phyloP scores from a whole-genome alignment of 2,329 filamentous ascomycete genomes.

The Pseudogymnoascus sp. region DNA sequence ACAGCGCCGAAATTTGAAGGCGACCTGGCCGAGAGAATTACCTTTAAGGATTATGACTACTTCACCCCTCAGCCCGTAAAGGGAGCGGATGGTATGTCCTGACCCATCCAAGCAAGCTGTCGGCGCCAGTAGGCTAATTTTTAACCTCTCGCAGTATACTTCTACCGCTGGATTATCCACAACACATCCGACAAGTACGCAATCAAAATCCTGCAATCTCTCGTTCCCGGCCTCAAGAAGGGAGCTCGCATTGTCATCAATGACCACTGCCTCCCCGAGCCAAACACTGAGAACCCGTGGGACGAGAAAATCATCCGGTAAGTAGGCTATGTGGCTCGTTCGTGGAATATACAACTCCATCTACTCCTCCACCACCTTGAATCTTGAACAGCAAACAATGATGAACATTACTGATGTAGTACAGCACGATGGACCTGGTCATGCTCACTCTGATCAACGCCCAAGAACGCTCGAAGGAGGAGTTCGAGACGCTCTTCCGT shows the following conservation, averaged over 20 bases:
- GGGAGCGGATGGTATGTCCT: conserved; percentile 39
- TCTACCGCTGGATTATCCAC: conserved; percentile 42
- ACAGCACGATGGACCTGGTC: conserved; percentile 41
- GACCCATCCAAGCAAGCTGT: not conserved
- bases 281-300: conserved; percentile 35
- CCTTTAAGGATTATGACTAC: conserved; percentile 36
- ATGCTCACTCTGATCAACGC: conserved; percentile 47
- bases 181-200: conserved; percentile 39
- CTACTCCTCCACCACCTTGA: not conserved
- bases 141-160: conserved; percentile 28
- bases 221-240: conserved; percentile 49
- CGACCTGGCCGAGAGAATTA: conserved; percentile 22
- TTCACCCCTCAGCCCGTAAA: conserved; percentile 37
- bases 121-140: not conserved
- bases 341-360: not conserved
- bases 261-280: conserved; percentile 38
- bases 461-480: conserved; percentile 41
- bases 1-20: conserved; percentile 40
- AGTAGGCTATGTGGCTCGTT: not conserved
- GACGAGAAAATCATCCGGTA: conserved; percentile 38
- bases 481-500: conserved; percentile 40
- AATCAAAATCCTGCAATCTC: conserved; percentile 38
- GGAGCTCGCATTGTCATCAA: conserved; percentile 40
- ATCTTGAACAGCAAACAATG: not conserved
- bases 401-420: not conserved